Conservation (phyloP, 192 early-diverging fungal genomes). For the Dimargaris cristalligena region DNA sequence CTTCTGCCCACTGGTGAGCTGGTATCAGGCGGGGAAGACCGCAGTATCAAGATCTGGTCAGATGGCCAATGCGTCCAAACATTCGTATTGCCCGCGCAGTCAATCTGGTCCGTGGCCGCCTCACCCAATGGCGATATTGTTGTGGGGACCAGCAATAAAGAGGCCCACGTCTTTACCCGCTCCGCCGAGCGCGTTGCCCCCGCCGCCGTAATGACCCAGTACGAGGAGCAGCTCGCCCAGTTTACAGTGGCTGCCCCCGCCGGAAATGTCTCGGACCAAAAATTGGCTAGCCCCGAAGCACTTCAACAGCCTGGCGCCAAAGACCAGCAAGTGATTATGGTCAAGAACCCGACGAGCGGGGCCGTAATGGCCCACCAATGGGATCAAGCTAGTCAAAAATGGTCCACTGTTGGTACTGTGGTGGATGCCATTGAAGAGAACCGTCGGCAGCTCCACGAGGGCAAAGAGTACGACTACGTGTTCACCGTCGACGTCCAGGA, state of each 20-base stretch:
- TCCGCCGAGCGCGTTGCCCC: constrained; percentile 38
- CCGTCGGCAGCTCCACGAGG: constrained; percentile 63
- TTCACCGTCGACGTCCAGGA: constrained; percentile 93
- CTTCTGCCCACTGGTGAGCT: constrained; percentile 59
- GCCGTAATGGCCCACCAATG: constrained; percentile 82
- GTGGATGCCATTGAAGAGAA: constrained; percentile 68
- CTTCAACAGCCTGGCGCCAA: constrained; percentile 31
- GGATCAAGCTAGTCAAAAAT: constrained; percentile 34
- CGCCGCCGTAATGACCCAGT: constrained; percentile 20
- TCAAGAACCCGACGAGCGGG: constrained; percentile 43
- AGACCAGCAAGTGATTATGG: constrained; percentile 82
- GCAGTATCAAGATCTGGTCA: constrained; percentile 72
- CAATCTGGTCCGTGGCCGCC: constrained; percentile 75
- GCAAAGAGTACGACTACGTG: constrained; percentile 91
- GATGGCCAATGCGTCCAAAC: constrained; percentile 44
- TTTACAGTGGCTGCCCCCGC: constrained; percentile 27
- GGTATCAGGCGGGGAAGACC: constrained; percentile 87
- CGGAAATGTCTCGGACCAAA: constrained; percentile 29
- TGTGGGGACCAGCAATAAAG: constrained; percentile 67
- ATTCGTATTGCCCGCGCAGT: constrained; percentile 70
- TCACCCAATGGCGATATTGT: constrained; percentile 71
- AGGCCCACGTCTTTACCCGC: constrained; percentile 67
- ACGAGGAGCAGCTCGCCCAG: constrained; percentile 24
- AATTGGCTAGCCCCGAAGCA: not conserved
- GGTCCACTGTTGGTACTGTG: constrained; percentile 86